Percentiles rank a stretch among this genome's conserved stretches.
Evolutionary conservation across 306 rosid species (phyloP).

Genomic region (Prunus mira): DNA sequence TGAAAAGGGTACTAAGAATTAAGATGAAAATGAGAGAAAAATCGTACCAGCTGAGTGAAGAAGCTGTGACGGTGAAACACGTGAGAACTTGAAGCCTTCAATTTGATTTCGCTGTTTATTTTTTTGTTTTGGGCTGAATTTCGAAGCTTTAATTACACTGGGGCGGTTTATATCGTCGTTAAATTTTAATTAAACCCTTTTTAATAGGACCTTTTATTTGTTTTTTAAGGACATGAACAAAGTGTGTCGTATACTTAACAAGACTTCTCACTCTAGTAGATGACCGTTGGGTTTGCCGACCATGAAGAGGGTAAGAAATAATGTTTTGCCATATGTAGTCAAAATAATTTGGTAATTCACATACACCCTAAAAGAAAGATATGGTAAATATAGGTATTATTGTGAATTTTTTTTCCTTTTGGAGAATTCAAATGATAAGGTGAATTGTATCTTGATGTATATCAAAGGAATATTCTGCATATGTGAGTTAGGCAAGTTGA

Average conservation of each 20-base stretch:
- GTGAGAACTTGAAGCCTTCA: background rate
- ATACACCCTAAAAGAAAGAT: too few relatives aligned
- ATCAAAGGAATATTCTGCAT: background rate
- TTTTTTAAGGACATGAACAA: too few relatives aligned
- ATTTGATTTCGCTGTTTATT: background rate
- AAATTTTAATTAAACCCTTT: too few relatives aligned
- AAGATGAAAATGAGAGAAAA: background rate
- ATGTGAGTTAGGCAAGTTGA: too few relatives aligned
- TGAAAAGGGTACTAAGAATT: background rate
- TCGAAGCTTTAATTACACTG: background rate
- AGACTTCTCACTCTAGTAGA: too few relatives aligned
- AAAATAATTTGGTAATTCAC: too few relatives aligned
- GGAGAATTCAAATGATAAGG: background rate
- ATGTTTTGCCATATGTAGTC: too few relatives aligned
- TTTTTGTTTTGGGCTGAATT: background rate
- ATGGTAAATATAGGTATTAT: too few relatives aligned
- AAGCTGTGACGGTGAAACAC: background rate
- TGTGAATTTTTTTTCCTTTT: background rate
- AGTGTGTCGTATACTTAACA: too few relatives aligned
- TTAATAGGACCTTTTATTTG: too few relatives aligned
- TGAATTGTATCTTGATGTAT: background rate
- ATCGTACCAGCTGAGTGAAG: constrained; percentile 12
- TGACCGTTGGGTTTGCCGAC: too few relatives aligned
- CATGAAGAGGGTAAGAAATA: too few relatives aligned
- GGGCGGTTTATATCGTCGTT: background rate